phyloP scores from a whole-genome alignment of 352 stramenopile species.

The Phytophthora pisi region DNA sequence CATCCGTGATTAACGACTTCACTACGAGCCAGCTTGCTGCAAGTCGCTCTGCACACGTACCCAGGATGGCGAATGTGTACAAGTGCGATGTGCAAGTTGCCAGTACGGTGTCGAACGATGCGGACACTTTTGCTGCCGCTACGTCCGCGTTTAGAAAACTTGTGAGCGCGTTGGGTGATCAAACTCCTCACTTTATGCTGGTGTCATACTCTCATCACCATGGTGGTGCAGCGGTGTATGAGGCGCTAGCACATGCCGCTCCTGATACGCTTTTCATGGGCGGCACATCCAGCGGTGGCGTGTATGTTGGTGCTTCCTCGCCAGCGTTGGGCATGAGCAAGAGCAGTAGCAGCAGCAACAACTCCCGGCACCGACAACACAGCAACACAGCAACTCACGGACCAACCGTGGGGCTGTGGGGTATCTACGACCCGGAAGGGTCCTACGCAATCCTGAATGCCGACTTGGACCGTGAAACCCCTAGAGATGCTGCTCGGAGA shows the following conservation, averaged over 20 bases:
- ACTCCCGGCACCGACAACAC: slow-evolving; percentile 41
- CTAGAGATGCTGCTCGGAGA: slow-evolving; percentile 64
- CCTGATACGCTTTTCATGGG: slow-evolving; percentile 86
- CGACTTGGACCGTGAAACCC: slow-evolving; percentile 59
- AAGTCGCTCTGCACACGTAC: slow-evolving; percentile 30
- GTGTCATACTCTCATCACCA: slow-evolving; percentile 79
- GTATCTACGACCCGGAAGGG: slow-evolving; percentile 83
- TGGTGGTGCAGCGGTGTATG: slow-evolving; percentile 56
- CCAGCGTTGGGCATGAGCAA: slow-evolving; percentile 25
- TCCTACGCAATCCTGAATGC: slow-evolving; percentile 82
- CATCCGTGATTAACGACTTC: slow-evolving; percentile 35
- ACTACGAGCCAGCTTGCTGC: slow-evolving; percentile 28
- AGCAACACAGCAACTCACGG: slow-evolving; percentile 29
- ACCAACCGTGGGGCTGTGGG: slow-evolving; percentile 71
- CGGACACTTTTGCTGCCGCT: slow-evolving; percentile 59
- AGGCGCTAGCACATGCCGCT: slow-evolving; percentile 61
- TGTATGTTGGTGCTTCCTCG: slow-evolving; percentile 44
- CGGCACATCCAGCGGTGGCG: slow-evolving; percentile 69
- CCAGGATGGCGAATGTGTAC: slow-evolving; percentile 26
- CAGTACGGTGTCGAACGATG: slow-evolving; percentile 67
- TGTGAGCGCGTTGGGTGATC: slow-evolving; percentile 55
- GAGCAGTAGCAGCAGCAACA: slow-evolving; percentile 36
- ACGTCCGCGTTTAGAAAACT: slow-evolving; percentile 67
- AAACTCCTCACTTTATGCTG: slow-evolving; percentile 80
- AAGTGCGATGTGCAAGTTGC: slow-evolving; percentile 72